A percentile compares a stretch with the other conserved stretches of the same genome.
These are phyloP conservation scores for Microbotryum silenes-acaulis DNA, from an alignment of 1,284 basidiomycete species.

Conservation along the genomic window DNA sequence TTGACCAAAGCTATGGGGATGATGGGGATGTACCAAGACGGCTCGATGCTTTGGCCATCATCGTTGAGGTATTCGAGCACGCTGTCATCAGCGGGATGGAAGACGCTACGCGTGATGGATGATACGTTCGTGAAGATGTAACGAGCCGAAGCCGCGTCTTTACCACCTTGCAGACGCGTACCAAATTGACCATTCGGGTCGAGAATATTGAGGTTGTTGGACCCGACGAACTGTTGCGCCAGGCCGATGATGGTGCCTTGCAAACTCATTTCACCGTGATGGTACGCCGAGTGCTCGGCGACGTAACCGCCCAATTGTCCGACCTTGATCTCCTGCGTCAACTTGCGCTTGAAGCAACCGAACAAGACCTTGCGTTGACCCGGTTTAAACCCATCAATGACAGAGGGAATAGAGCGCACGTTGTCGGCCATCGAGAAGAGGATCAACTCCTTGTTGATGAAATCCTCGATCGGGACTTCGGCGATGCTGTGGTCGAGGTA, in stretches of 20 bases:
- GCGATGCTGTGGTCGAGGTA: slow-evolving; percentile 83
- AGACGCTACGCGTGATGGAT: slow-evolving; percentile 67
- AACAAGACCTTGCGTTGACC: slow-evolving; percentile 97
- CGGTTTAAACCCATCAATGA: slow-evolving; percentile 95
- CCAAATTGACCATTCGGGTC: slow-evolving; percentile 93
- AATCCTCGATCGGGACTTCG: slow-evolving; percentile 82
- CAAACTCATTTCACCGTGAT: slow-evolving; percentile 88
- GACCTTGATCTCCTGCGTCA: slow-evolving; percentile 92
- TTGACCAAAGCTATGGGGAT: slow-evolving; percentile 87
- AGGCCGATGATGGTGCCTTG: slow-evolving; percentile 84
- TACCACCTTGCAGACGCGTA: slow-evolving; percentile 75
- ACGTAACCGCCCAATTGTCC: slow-evolving; percentile 93
- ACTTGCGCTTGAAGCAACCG: slow-evolving; percentile 88
- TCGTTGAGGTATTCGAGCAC: slow-evolving; percentile 78
- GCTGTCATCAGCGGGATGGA: slow-evolving; percentile 77
- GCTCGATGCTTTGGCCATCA: slow-evolving; percentile 82
- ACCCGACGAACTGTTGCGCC: slow-evolving; percentile 90
- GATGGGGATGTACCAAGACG: slow-evolving; percentile 89
- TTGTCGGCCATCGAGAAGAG: slow-evolving; percentile 99
- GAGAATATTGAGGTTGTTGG: slow-evolving; percentile 91
- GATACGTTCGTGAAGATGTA: slow-evolving; percentile 89
- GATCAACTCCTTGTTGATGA: slow-evolving; percentile 97
- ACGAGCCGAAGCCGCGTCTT: slow-evolving; percentile 92
- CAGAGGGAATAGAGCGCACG: slow-evolving; percentile 86
- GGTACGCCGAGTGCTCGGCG: slow-evolving; percentile 87